phyloP scores from a whole-genome alignment of 768 basidiomycete species.

The Suillus bovinus region DNA sequence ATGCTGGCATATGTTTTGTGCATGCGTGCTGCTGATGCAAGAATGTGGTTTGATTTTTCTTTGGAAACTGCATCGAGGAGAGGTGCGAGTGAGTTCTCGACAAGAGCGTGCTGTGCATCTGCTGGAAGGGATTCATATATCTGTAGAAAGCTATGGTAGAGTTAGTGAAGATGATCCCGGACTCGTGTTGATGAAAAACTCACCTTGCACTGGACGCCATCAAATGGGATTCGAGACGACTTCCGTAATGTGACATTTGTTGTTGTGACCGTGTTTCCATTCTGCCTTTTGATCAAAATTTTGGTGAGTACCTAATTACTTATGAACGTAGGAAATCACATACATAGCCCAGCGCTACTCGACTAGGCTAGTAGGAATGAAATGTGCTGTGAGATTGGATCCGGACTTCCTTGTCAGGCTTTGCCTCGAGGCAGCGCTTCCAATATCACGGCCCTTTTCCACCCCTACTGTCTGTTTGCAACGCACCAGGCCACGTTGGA shows the following conservation, averaged over 20 bases:
- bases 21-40: slow-evolving; percentile 41
- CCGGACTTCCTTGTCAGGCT: slow-evolving; percentile 17
- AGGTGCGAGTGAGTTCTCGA: slow-evolving; percentile 50
- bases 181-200: not conserved
- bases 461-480: slow-evolving; percentile 52
- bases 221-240: not conserved
- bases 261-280: not conserved
- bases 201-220: slow-evolving; percentile 26
- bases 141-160: slow-evolving; percentile 42
- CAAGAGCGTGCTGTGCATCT: slow-evolving; percentile 49
- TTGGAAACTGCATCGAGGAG: slow-evolving; percentile 47
- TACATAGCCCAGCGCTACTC: no score
- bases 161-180: not conserved
- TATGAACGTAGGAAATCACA: slow-evolving; percentile 17
- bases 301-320: slow-evolving; percentile 4
- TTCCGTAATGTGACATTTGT: slow-evolving; percentile 1
- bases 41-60: slow-evolving; percentile 38
- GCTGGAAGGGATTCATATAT: slow-evolving; percentile 53
- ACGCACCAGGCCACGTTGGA: slow-evolving; percentile 61
- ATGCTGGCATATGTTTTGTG: slow-evolving; percentile 39
- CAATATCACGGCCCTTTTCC: slow-evolving; percentile 49
- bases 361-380: no score
- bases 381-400: slow-evolving; percentile 7
- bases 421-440: slow-evolving; percentile 47
- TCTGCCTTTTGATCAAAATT: no score